phyloP scores from a whole-genome alignment of 2,329 filamentous ascomycete genomes.

The Leptographium lundbergii region DNA sequence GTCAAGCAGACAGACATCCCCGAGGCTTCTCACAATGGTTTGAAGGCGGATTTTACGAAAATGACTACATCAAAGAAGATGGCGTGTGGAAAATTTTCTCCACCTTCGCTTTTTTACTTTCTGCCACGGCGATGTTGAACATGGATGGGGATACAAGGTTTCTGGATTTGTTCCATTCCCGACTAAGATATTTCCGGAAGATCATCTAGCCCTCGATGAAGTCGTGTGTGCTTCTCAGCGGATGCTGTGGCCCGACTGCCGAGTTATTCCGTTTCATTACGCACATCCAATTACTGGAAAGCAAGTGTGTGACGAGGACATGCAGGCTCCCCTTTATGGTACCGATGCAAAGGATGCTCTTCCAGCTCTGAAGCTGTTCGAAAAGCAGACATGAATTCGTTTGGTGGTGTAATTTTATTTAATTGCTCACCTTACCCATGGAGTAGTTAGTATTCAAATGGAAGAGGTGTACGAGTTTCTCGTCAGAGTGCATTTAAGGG shows the following conservation, averaged over 20 bases:
- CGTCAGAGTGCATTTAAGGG: too few relatives aligned
- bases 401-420: too few relatives aligned
- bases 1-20: constrained; percentile 34
- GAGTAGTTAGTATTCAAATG: too few relatives aligned
- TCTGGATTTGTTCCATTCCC: constrained; percentile 40
- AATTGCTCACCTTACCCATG: too few relatives aligned
- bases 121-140: constrained; percentile 41
- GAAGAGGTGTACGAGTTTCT: too few relatives aligned
- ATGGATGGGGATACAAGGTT: constrained; percentile 40
- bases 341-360: constrained; percentile 25
- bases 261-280: constrained; percentile 41
- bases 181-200: constrained; percentile 33
- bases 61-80: constrained; percentile 44
- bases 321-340: constrained; percentile 34
- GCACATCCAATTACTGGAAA: constrained; percentile 36
- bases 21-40: constrained; percentile 43
- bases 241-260: constrained; percentile 44
- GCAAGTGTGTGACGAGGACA: constrained; percentile 29
- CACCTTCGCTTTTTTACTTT: constrained; percentile 43
- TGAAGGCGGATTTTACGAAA: constrained; percentile 46
- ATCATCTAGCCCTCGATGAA: constrained; percentile 38
- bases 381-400: background rate
- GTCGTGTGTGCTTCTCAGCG: constrained; percentile 31
- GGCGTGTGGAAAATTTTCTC: constrained; percentile 41
- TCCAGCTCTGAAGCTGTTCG: constrained; percentile 26